These are phyloP conservation scores for Rehmannia glutinosa DNA, from an alignment of 257 asterid genomes.

Conservation along the genomic window DNA sequence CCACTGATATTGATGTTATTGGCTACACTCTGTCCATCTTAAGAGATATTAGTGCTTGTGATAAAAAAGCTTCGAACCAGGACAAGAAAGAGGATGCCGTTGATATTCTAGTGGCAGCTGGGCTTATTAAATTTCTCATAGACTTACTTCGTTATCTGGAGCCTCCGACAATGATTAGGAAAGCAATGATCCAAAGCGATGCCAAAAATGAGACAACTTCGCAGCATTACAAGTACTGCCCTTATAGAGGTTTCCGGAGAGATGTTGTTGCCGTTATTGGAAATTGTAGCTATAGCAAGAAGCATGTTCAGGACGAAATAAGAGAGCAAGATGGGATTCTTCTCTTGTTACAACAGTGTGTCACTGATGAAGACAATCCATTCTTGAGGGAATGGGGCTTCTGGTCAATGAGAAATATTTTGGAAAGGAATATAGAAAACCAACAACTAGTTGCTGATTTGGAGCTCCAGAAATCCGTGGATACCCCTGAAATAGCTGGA, in stretches of 20 bases:
- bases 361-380: constrained; percentile 75
- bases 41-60: constrained; percentile 64
- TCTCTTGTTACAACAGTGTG: constrained; percentile 67
- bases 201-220: constrained; percentile 19
- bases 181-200: constrained; percentile 33
- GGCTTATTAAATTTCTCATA: constrained; percentile 56
- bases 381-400: constrained; percentile 93
- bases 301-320: constrained; percentile 59
- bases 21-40: constrained; percentile 62
- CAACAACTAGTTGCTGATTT: constrained; percentile 41
- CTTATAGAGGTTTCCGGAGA: constrained; percentile 78
- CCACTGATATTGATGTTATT: constrained; percentile 47
- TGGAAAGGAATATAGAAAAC: constrained; percentile 74
- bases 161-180: constrained; percentile 60
- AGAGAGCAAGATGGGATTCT: constrained; percentile 61
- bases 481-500: constrained; percentile 57
- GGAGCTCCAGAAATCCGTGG: constrained; percentile 62
- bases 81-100: no score
- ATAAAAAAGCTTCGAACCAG: no score
- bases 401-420: constrained; percentile 57
- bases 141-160: constrained; percentile 52
- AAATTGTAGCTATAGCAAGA: constrained; percentile 55
- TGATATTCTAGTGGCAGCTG: constrained; percentile 40
- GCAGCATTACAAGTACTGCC: constrained; percentile 36
- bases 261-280: constrained; percentile 71